These are phyloP conservation scores for Yarrowia sp. DNA, from an alignment of 805 yeast species.

Conservation along the genomic window DNA sequence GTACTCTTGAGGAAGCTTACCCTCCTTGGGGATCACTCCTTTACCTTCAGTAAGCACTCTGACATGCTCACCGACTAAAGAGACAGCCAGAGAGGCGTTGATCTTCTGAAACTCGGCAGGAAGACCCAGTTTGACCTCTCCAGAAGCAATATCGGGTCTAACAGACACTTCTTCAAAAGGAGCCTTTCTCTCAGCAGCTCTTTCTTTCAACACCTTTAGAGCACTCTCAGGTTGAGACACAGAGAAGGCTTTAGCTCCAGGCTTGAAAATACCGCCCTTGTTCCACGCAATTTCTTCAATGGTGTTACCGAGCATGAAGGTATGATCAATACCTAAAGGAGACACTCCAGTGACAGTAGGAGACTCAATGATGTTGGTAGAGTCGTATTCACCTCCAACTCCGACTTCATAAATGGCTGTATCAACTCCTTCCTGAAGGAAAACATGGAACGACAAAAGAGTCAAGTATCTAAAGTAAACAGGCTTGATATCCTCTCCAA, in stretches of 20 bases:
- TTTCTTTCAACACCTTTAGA: constrained; percentile 49
- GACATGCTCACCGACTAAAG: constrained; percentile 58
- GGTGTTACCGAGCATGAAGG: constrained; percentile 79
- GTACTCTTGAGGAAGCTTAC: constrained; percentile 33
- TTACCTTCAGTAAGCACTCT: neutral
- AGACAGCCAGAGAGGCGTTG: constrained; percentile 86
- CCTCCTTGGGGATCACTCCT: constrained; percentile 4
- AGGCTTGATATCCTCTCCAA: constrained; percentile 74
- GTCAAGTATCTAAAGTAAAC: constrained; percentile 92
- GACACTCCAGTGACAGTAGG: constrained; percentile 87
- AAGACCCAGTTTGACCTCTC: constrained; percentile 36
- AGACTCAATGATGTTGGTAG: constrained; percentile 79
- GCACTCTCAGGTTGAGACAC: constrained; percentile 61
- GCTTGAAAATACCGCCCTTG: constrained; percentile 88
- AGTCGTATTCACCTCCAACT: constrained; percentile 95
- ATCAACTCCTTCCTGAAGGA: constrained; percentile 83
- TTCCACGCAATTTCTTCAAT: constrained; percentile 92
- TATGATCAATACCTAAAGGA: constrained; percentile 89
- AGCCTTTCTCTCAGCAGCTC: constrained; percentile 66
- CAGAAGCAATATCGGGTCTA: constrained; percentile 41
- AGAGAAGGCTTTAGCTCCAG: constrained; percentile 61
- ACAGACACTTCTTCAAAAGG: constrained; percentile 52
- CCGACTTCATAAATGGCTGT: constrained; percentile 97
- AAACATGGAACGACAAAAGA: constrained; percentile 84
- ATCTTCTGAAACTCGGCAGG: constrained; percentile 75